phyloP scores from a whole-genome alignment of 306 rosid species.

The Carpinus viminea region DNA sequence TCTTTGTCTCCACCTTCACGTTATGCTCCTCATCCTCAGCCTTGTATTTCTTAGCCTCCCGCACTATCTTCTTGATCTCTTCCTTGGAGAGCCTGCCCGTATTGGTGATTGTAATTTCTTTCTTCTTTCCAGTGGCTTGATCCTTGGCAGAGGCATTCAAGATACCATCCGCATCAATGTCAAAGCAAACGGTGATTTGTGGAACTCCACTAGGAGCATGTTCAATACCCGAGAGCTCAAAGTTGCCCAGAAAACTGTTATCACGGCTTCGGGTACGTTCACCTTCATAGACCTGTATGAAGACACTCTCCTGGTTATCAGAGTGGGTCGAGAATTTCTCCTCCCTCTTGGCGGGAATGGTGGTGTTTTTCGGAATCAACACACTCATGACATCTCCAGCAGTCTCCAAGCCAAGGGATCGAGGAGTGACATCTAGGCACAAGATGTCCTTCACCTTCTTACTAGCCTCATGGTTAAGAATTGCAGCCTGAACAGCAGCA shows the following conservation, averaged over 20 bases:
- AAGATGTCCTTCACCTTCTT: conserved; percentile 43
- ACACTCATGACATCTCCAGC: conserved; percentile 49
- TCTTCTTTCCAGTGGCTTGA: conserved; percentile 47
- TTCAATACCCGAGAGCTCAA: conserved; percentile 44
- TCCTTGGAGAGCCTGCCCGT: conserved; percentile 58
- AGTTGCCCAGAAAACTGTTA: conserved; percentile 1
- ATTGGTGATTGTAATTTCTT: conserved; percentile 48
- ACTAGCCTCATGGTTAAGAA: conserved; percentile 48
- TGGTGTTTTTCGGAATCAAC: conserved; percentile 49
- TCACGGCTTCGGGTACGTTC: no score
- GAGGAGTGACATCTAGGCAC: conserved; percentile 50
- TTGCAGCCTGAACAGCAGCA: conserved; percentile 58
- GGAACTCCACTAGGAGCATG: conserved; percentile 52
- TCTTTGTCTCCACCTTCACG: conserved; percentile 49
- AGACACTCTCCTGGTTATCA: conserved; percentile 45
- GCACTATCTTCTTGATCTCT: conserved; percentile 50
- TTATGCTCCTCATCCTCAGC: conserved; percentile 52
- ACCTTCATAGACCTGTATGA: conserved; percentile 7
- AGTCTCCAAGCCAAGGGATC: conserved; percentile 49
- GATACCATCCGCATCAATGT: conserved; percentile 45
- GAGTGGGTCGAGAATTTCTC: conserved; percentile 46
- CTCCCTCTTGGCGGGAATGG: conserved; percentile 53
- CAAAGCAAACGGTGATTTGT: conserved; percentile 40
- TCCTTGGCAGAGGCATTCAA: conserved; percentile 53
- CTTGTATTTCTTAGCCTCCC: conserved; percentile 48